Evolutionary conservation across 2,329 filamentous ascomycete species (phyloP).

Genomic region (Thermoascus crustaceus): DNA sequence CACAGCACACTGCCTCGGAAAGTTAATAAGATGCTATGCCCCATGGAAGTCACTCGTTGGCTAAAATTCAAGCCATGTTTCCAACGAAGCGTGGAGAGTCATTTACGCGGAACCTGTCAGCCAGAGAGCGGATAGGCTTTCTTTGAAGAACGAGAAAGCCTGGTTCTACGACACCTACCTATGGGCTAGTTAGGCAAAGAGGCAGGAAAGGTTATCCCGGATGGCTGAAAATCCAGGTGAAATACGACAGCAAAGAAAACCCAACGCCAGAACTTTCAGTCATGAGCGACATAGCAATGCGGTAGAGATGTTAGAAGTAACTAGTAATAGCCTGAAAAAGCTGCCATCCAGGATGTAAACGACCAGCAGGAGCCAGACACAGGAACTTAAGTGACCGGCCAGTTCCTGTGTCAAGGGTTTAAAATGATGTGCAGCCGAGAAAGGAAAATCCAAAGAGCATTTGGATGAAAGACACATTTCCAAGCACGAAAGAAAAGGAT

Average conservation of each 20-base stretch:
- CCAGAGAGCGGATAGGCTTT: not conserved
- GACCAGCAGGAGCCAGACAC: not conserved
- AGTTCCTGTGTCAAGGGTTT: not conserved
- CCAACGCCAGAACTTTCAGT: not conserved
- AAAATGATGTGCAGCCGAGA: not conserved
- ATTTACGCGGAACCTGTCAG: not conserved
- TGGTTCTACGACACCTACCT: not conserved
- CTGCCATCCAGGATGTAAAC: not conserved
- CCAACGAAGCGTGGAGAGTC: too few relatives aligned
- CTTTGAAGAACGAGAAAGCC: too few relatives aligned
- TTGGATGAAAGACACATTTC: not conserved
- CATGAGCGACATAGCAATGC: not conserved
- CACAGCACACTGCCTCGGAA: too few relatives aligned
- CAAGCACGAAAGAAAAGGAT: conserved; percentile 1
- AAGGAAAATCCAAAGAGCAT: not conserved
- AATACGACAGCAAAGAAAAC: not conserved
- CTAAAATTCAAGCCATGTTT: too few relatives aligned
- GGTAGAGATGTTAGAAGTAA: not conserved
- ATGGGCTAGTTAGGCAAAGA: not conserved
- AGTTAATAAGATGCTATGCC: too few relatives aligned
- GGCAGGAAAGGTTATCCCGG: not conserved
- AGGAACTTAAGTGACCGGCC: not conserved
- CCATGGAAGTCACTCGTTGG: too few relatives aligned
- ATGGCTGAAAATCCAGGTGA: not conserved
- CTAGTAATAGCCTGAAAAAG: not conserved